phyloP scores from a whole-genome alignment of 2,329 filamentous ascomycete species.

The Dryadomyces quercivorus region DNA sequence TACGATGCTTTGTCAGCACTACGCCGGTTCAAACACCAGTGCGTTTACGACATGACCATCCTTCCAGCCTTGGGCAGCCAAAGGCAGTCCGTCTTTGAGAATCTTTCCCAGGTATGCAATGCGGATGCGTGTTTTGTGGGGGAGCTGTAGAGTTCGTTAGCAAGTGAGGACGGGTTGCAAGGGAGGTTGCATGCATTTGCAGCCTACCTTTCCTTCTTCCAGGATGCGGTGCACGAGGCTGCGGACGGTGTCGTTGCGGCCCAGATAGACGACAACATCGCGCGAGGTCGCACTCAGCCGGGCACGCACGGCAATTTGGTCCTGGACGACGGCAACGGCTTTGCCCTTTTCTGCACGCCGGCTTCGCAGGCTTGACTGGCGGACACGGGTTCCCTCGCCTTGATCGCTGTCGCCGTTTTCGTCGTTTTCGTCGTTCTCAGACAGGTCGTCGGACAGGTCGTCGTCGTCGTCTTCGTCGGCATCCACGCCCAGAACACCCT shows the following conservation, averaged over 20 bases:
- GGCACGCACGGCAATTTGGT: conserved; percentile 43
- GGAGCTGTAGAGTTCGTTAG: conserved; percentile 32
- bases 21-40: conserved; percentile 41
- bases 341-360: conserved; percentile 42
- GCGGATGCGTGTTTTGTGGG: conserved; percentile 45
- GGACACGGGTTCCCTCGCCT: conserved; percentile 6
- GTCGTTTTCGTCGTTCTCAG: conserved; percentile 8
- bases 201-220: conserved; percentile 49
- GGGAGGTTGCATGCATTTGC: neutral
- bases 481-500: conserved; percentile 16
- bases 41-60: conserved; percentile 66
- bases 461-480: conserved; percentile 6
- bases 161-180: neutral
- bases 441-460: conserved; percentile 4
- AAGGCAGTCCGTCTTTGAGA: conserved; percentile 53
- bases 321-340: conserved; percentile 21
- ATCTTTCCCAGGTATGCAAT: conserved; percentile 75
- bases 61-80: conserved; percentile 64
- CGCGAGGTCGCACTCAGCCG: conserved; percentile 54
- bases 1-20: neutral
- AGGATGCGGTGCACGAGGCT: conserved; percentile 50
- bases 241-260: conserved; percentile 50
- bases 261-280: conserved; percentile 48
- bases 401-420: neutral
- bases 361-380: conserved; percentile 10